Base-by-base conservation (phyloP, 1,139 yeast species). In the Diutina sp. region DNA sequence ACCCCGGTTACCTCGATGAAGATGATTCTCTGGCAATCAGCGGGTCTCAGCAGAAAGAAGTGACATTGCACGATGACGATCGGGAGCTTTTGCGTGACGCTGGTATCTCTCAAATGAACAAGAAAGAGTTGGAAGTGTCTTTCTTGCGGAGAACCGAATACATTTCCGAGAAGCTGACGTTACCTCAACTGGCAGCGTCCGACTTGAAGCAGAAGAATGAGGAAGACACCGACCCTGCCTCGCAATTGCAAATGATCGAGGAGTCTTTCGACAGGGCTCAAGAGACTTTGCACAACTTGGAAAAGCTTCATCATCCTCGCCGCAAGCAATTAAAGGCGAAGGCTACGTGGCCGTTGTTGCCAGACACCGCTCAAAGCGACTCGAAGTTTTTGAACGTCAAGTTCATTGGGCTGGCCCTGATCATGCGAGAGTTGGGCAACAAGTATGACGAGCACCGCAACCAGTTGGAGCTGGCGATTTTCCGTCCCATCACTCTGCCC, bases 131-230 rank as follows among this genome's bases (percentile, higher is more conserved):
- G 60, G 82, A 74, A 59, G 97, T 91, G 30, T 82, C 95, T 21
- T 91, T 91, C 72, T 78, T 91, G 67, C 84, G 98, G 72, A 84
- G 98, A 73, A 91, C 98, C 0, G 98, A 93, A 69, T 93, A 93
- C 68, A 87, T 90, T 60, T 78, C 90, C 14, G 82, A 74, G 61
- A 70, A 69, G 56, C 70, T 69, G 54, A 57, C 65, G 30, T 57
- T 58, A 8, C 57, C 58, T 14, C 18, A 38, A 2, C 53, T 50
- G 53, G 44, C 41, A 5, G 14, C 41, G 11, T 56, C 64, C 28
- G 57, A 59, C 11, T 58, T 32, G 44, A 16, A 12, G 25, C 16
- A 50, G 35, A 60, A 62, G 45, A 63, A 65, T 44, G 72, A 70
- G 41, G 78, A 73, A 28, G 65, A 65, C 53, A 72, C 77, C 54